Base-by-base conservation (phyloP, 345 rosid species). In the Acer negundo region DNA sequence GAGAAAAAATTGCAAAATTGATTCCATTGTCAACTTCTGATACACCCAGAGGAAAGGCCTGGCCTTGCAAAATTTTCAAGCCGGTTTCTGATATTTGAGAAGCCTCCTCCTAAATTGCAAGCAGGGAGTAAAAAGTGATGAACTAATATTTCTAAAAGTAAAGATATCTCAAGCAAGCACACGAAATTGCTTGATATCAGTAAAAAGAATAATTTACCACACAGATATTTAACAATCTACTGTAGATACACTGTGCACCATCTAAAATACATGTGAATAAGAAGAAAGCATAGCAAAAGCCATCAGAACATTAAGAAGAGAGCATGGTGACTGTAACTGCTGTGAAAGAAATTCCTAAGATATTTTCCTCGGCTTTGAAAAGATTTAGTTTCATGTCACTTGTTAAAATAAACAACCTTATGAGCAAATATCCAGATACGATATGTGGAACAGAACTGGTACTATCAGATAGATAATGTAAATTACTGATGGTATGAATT, bases 1-100 rank as follows among this genome's bases (percentile, higher is more conserved):
- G 97, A 23, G 96, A 93, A 84, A 92, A 95, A 64, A 93, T 78
- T 63, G 98, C 87, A 85, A 95, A 95, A 72, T 93, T 95, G 84
- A 91, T 88, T 76, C 99, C 96, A 6, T 83, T 89, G 20, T 89
- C 88, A 65, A 86, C 88, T 90, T 91, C 87, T 2, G 98, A 90
- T 11, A 88, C 94, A 22, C 99, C 99, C n/a, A 95, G 78, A 47
- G 97, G 99, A 85, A 83, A 90, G 47, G 87, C 81, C 84, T 90
- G 93, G 67, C 99, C 99, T 28, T 90, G 87, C 47, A 80, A 93
- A 61, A 78, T 83, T 71, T 80, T 86, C 5, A 90, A 84, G 42
- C 23, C 77, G 28, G 80, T 67, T 65, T 82, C 89, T 61, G 86
- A 72, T 87, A 86, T 84, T 42, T 74, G 65, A 44, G 88, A 79